Conservation (phyloP, 108 stramenopile species). For the Pseudonitzschia pungens region DNA sequence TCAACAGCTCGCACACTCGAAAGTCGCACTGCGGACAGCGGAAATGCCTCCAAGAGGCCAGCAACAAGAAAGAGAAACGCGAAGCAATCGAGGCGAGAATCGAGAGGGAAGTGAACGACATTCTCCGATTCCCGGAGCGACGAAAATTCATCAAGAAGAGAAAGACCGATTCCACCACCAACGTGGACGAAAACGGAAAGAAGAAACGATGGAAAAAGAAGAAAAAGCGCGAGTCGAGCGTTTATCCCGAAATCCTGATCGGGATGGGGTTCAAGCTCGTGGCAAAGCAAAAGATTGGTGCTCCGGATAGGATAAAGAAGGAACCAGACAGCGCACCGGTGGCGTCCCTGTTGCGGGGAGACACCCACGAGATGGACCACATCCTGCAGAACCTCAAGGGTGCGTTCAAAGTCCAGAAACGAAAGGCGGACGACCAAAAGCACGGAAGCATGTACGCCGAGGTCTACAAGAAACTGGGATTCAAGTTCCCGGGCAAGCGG, state of each 20-base stretch:
- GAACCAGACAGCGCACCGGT: neutral
- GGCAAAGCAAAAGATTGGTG: neutral
- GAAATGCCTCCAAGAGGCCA: constrained; percentile 5
- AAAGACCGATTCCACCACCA: neutral
- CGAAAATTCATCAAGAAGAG: neutral
- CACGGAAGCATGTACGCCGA: constrained; percentile 38
- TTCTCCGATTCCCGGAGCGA: neutral
- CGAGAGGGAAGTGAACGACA: constrained; percentile 2
- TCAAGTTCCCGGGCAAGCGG: constrained; percentile 2
- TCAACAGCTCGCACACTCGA: constrained; percentile 24
- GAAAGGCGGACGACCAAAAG: constrained; percentile 22
- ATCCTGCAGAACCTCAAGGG: constrained; percentile 27
- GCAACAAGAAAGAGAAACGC: constrained; percentile 11
- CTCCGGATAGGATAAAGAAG: neutral
- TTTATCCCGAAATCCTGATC: constrained; percentile 46
- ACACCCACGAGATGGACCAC: constrained; percentile 1
- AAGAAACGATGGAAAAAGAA: constrained; percentile 17
- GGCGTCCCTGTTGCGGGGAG: neutral
- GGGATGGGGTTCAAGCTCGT: constrained; percentile 40
- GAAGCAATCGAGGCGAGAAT: constrained; percentile 11
- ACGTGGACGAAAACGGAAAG: neutral
- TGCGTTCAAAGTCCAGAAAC: constrained; percentile 14
- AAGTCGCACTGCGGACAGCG: constrained; percentile 36
- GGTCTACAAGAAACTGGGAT: constrained; percentile 32
- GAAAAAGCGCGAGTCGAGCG: constrained; percentile 5